Percentiles rank a stretch among this genome's conserved stretches.
Conservation (phyloP, 805 yeast species). For the Ogataea salicorniae region DNA sequence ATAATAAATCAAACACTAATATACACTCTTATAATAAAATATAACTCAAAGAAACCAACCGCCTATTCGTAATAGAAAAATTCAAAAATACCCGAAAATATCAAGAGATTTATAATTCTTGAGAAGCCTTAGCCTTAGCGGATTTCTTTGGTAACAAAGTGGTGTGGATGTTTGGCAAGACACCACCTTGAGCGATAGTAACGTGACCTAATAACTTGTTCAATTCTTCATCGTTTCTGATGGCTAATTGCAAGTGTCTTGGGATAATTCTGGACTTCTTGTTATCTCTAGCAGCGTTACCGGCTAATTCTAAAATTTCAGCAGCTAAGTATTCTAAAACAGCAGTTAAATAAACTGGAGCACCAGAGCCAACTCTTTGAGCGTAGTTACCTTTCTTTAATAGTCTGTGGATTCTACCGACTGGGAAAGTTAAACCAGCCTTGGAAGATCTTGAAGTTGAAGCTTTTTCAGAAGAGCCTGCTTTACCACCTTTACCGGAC, state of each 20-base stretch:
- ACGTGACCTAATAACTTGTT: slow-evolving; percentile 90
- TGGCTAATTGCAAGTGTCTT: slow-evolving; percentile 97
- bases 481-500: slow-evolving; percentile 88
- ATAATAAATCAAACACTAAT: slow-evolving; percentile 23
- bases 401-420: slow-evolving; percentile 97
- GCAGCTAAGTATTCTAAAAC: slow-evolving; percentile 97
- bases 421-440: slow-evolving; percentile 99
- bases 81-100: slow-evolving; percentile 2
- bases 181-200: slow-evolving; percentile 99
- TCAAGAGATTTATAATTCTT: slow-evolving; percentile 41
- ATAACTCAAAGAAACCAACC: slow-evolving; percentile 11
- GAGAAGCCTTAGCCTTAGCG: slow-evolving; percentile 51
- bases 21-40: slow-evolving; percentile 22
- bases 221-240: slow-evolving; percentile 98
- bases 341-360: slow-evolving; percentile 96
- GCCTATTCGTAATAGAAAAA: slow-evolving; percentile 7
- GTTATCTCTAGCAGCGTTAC: slow-evolving; percentile 98
- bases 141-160: slow-evolving; percentile 70
- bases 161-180: slow-evolving; percentile 94
- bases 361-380: slow-evolving; percentile 98
- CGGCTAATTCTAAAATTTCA: slow-evolving; percentile 96
- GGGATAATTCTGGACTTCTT: slow-evolving; percentile 98
- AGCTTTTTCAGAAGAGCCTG: slow-evolving; percentile 91
- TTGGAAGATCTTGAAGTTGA: slow-evolving; percentile 97
- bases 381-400: slow-evolving; percentile 97